Conservation (phyloP, 345 rosid species). For the Eucalyptus marginata region DNA sequence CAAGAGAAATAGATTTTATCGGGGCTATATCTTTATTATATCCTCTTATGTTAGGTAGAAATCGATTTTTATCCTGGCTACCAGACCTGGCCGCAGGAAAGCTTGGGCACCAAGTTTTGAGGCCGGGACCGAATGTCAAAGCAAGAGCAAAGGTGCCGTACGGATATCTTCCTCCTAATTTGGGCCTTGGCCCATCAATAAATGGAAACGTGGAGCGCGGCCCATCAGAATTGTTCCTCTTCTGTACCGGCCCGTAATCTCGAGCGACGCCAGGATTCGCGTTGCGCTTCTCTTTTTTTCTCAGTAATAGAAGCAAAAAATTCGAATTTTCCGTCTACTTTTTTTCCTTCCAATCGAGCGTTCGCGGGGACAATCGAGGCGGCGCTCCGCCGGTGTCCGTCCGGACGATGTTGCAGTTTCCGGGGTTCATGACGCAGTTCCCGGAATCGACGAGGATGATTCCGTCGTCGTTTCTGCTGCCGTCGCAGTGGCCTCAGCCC, state of each 20-base stretch:
- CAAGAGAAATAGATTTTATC: background rate
- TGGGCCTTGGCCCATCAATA: background rate
- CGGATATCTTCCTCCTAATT: background rate
- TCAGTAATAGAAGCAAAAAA: background rate
- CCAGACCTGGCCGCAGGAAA: background rate
- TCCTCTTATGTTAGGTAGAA: background rate
- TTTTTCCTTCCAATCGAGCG: background rate
- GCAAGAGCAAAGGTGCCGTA: background rate
- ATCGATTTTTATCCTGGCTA: too few relatives aligned
- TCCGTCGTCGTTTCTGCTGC: conserved; percentile 57
- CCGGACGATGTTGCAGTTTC: conserved; percentile 67
- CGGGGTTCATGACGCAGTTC: conserved; percentile 67
- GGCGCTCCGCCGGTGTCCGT: background rate
- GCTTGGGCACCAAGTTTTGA: background rate
- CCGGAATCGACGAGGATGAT: conserved; percentile 50
- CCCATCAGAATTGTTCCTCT: background rate
- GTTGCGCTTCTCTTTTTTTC: background rate
- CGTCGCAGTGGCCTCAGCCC: conserved; percentile 67
- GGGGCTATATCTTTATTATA: background rate
- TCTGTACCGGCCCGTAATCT: background rate
- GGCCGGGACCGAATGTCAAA: background rate
- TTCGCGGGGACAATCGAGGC: background rate
- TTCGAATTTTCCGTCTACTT: background rate
- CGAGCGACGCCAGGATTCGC: background rate
- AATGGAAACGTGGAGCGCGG: background rate